phyloP scores from a whole-genome alignment of 305 asterid genomes.

The Rubia peregrina region DNA sequence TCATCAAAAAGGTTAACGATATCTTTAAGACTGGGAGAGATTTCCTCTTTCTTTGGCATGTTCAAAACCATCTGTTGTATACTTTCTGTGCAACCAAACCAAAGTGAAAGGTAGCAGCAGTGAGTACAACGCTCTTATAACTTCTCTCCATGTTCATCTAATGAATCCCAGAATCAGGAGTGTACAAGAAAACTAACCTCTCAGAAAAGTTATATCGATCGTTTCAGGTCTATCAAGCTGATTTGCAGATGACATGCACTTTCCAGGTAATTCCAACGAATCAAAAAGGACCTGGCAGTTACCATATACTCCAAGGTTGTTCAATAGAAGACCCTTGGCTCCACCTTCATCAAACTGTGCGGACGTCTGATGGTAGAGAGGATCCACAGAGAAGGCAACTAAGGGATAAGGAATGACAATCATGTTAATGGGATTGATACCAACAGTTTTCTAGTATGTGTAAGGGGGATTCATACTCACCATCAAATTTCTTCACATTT shows the following conservation, averaged over 20 bases:
- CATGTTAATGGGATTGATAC: background rate
- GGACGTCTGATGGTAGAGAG: constrained; percentile 97
- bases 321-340: constrained; percentile 87
- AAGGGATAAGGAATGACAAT: constrained; percentile 10
- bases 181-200: constrained; percentile 43
- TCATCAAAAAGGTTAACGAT: constrained; percentile 58
- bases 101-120: background rate
- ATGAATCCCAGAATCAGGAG: constrained; percentile 13
- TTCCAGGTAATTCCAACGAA: constrained; percentile 90
- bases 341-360: constrained; percentile 99
- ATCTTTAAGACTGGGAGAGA: constrained; percentile 78
- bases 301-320: constrained; percentile 92
- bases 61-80: constrained; percentile 59
- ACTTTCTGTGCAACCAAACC: constrained; percentile 41
- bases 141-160: background rate
- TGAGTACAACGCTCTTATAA: background rate
- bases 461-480: constrained; percentile 19
- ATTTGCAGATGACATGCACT: constrained; percentile 32
- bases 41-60: constrained; percentile 52
- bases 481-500: constrained; percentile 67
- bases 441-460: background rate
- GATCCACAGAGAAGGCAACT: constrained; percentile 88
- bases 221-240: constrained; percentile 34
- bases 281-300: constrained; percentile 88
- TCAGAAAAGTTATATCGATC: constrained; percentile 71